These are phyloP conservation scores for Kingdonia uniflora DNA, from an alignment of 164 flowering plant genomes.

Conservation along the genomic window DNA sequence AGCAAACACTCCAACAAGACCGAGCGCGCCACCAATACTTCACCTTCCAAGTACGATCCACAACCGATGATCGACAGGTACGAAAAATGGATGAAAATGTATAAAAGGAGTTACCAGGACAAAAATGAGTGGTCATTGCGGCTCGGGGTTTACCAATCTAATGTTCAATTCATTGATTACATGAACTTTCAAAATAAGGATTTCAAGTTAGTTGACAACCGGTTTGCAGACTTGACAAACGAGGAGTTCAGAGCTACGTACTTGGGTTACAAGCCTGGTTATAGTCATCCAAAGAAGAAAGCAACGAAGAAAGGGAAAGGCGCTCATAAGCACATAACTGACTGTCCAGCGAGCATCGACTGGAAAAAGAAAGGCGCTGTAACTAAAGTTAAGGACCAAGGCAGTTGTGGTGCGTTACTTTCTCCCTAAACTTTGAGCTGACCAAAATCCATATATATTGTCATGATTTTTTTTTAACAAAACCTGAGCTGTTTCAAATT, in stretches of 20 bases:
- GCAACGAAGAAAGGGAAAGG: not conserved
- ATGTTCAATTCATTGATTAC: constrained; percentile 35
- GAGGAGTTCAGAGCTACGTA: constrained; percentile 16
- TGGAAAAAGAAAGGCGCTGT: constrained; percentile 7
- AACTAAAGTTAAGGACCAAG: constrained; percentile 10
- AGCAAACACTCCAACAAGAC: not conserved
- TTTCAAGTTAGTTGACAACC: constrained; percentile 32
- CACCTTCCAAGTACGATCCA: constrained; percentile 2
- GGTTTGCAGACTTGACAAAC: constrained; percentile 23
- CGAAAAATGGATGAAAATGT: constrained; percentile 26
- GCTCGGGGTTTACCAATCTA: constrained; percentile 45
- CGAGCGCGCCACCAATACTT: too few relatives aligned
- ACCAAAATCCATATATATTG: too few relatives aligned
- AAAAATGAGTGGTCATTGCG: constrained; percentile 29
- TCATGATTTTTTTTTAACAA: too few relatives aligned
- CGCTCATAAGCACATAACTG: not conserved
- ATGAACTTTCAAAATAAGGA: constrained; percentile 36
- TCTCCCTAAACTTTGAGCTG: too few relatives aligned
- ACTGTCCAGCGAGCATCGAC: constrained; percentile 1
- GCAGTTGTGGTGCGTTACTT: constrained; percentile 5
- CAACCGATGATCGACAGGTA: constrained; percentile 28
- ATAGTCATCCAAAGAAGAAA: too few relatives aligned
- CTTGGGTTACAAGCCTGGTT: constrained; percentile 8
- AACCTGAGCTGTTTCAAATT: too few relatives aligned
- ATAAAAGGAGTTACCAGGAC: constrained; percentile 18